Conservation (phyloP, 148 eudicot species). For the Heliosperma pusillum region DNA sequence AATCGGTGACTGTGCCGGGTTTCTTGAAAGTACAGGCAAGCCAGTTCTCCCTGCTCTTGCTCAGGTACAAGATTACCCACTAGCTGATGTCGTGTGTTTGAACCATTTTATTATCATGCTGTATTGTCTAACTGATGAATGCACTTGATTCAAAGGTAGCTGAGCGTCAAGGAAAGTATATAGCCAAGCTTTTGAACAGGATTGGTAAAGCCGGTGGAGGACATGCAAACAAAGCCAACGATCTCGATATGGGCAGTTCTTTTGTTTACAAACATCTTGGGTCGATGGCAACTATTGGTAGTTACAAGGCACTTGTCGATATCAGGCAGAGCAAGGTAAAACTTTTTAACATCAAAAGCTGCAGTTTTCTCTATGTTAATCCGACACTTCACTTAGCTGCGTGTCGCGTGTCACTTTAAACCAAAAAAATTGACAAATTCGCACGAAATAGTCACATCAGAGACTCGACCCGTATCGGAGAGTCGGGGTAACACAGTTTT, state of each 20-base stretch:
- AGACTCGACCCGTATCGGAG: no score
- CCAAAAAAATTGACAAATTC: no score
- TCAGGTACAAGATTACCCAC: slow-evolving; percentile 45
- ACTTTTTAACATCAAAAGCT: not conserved
- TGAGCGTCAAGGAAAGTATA: slow-evolving; percentile 89
- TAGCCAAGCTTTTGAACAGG: slow-evolving; percentile 59
- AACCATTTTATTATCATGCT: not conserved
- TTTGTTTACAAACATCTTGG: slow-evolving; percentile 90
- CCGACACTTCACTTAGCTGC: no score
- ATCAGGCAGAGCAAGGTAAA: slow-evolving; percentile 91
- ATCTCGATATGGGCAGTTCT: slow-evolving; percentile 55
- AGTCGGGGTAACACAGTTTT: no score
- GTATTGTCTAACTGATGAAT: not conserved
- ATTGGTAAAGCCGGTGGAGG: slow-evolving; percentile 78
- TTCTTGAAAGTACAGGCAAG: slow-evolving; percentile 89
- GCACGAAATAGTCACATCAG: no score
- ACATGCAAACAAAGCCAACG: slow-evolving; percentile 58
- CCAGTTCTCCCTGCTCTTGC: slow-evolving; percentile 95
- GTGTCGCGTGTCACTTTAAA: no score
- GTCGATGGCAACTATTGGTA: slow-evolving; percentile 93
- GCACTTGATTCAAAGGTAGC: slow-evolving; percentile 57
- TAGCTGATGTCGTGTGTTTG: not conserved
- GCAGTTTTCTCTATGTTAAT: not conserved
- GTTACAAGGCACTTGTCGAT: slow-evolving; percentile 98
- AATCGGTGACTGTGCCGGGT: slow-evolving; percentile 92